Percentiles rank a stretch among this genome's conserved stretches.
These are phyloP conservation scores for Aristolochia fimbriata DNA, from an alignment of 164 flowering plant species.

Conservation along the genomic window DNA sequence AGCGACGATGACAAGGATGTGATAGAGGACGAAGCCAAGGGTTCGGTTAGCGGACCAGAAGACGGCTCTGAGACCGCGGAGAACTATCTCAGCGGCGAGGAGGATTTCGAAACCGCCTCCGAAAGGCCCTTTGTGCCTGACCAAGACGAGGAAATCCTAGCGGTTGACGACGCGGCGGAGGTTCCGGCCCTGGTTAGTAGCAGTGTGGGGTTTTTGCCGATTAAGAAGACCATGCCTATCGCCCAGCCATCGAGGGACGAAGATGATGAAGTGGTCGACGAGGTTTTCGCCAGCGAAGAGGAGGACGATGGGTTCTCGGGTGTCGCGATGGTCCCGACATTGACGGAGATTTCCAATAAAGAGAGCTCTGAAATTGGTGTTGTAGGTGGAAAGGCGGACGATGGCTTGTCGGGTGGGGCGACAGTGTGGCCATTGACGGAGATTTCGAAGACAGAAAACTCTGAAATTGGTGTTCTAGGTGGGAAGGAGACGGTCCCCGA, in stretches of 20 bases:
- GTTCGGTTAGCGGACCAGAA: conserved; percentile 37
- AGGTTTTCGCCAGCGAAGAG: conserved; percentile 16
- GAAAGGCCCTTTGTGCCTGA: conserved; percentile 32
- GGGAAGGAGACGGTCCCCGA: conserved; percentile 8
- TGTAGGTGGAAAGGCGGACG: too few relatives aligned
- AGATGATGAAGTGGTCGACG: conserved; percentile 22
- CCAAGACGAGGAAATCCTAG: conserved; percentile 26
- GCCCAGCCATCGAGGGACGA: conserved; percentile 26
- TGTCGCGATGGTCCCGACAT: conserved; percentile 1
- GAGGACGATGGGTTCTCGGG: conserved; percentile 14
- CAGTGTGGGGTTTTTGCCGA: background rate
- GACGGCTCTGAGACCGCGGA: conserved; percentile 49
- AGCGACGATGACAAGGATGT: conserved; percentile 7
- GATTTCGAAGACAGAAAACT: background rate
- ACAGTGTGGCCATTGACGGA: background rate
- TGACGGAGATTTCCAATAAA: background rate
- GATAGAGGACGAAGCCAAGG: background rate
- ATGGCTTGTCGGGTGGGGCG: background rate
- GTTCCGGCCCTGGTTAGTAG: background rate
- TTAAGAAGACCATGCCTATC: conserved; percentile 14
- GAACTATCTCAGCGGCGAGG: conserved; percentile 50
- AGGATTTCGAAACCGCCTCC: conserved; percentile 48
- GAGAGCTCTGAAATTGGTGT: too few relatives aligned
- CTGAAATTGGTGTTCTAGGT: conserved; percentile 1
- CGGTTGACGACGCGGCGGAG: conserved; percentile 7